phyloP scores from a whole-genome alignment of 2,329 filamentous ascomycete species.

The Talaromyces sp. region DNA sequence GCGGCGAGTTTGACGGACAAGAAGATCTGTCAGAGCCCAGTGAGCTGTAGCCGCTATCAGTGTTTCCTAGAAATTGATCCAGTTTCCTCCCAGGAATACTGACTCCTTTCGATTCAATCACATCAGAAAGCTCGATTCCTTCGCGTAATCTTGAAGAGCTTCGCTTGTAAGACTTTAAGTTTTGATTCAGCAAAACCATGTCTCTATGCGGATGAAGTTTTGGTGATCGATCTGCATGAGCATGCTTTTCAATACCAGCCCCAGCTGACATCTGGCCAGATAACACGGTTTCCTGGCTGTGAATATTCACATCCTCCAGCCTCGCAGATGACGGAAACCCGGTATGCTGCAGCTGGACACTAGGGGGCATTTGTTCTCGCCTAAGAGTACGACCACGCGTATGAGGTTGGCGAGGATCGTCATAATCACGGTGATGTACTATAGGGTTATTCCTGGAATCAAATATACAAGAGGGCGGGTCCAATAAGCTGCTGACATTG shows the following conservation, averaged over 20 bases:
- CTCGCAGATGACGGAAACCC: background rate
- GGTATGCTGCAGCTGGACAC: background rate
- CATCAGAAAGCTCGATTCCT: background rate
- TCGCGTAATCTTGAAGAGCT: background rate
- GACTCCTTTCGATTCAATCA: background rate
- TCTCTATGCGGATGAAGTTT: background rate
- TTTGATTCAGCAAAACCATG: background rate
- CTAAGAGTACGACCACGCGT: background rate
- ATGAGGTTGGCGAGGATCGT: background rate
- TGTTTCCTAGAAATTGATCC: conserved; percentile 23
- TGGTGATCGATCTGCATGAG: background rate
- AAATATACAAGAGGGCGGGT: background rate
- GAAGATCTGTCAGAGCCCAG: conserved; percentile 21
- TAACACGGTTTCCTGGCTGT: background rate
- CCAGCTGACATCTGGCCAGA: background rate
- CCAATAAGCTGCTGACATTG: background rate
- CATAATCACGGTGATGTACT: background rate
- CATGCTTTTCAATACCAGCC: background rate
- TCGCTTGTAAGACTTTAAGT: background rate
- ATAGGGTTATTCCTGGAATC: background rate
- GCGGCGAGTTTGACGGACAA: conserved; percentile 2
- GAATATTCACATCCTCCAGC: background rate
- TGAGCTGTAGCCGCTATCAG: conserved; percentile 36
- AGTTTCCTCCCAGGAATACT: conserved; percentile 12
- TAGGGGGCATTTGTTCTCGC: background rate